Percentiles rank a stretch among this genome's conserved stretches.
Evolutionary conservation across 2,329 filamentous ascomycete species (phyloP).

Genomic region (Fusarium devonianum): DNA sequence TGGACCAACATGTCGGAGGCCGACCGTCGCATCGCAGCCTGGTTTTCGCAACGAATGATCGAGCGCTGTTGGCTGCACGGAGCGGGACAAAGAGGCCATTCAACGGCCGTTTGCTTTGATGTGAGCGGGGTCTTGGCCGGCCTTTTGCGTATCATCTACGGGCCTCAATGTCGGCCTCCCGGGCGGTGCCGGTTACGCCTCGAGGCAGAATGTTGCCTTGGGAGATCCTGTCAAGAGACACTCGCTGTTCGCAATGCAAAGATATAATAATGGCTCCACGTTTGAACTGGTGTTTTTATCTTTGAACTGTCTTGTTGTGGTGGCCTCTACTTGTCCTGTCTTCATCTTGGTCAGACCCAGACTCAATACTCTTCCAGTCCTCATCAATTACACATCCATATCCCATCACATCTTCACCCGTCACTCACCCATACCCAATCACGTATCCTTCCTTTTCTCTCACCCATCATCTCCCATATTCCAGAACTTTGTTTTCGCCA

Average conservation of each 20-base stretch:
- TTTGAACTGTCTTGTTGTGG: no score
- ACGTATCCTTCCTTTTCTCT: neutral
- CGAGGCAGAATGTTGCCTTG: constrained; percentile 13
- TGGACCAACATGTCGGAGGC: constrained; percentile 32
- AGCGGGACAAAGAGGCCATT: neutral
- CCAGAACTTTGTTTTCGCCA: neutral
- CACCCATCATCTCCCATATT: neutral
- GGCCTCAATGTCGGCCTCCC: neutral
- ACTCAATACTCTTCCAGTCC: no score
- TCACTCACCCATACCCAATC: neutral
- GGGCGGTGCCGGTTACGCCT: constrained; percentile 14
- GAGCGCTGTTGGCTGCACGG: neutral
- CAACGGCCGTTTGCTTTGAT: no score
- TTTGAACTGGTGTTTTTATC: neutral
- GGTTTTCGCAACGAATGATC: constrained; percentile 23
- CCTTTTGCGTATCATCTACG: constrained; percentile 8
- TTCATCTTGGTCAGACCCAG: no score
- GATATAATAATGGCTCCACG: neutral
- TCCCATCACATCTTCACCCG: neutral
- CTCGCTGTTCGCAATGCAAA: constrained; percentile 22
- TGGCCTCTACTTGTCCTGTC: no score
- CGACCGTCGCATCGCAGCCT: constrained; percentile 20
- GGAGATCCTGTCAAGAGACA: neutral
- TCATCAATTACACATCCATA: no score
- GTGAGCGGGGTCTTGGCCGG: neutral